A percentile compares a stretch with the other conserved stretches of the same genome.
These are phyloP conservation scores for Sugiyamaella xylanicola DNA, from an alignment of 1,139 yeast genomes.

Conservation along the genomic window DNA sequence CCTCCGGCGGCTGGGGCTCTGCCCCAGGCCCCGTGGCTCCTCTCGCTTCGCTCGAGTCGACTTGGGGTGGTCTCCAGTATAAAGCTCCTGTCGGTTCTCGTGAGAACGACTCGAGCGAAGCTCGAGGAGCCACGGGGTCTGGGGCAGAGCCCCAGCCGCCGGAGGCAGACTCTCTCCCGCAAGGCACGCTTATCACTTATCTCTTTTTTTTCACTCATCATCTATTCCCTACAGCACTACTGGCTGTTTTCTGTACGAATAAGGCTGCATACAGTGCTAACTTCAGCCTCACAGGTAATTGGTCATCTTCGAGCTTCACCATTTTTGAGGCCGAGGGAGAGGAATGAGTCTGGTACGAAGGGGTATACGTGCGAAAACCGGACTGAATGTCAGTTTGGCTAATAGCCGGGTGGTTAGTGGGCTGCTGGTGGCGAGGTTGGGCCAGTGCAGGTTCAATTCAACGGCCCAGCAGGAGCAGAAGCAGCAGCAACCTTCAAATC, in stretches of 20 bases:
- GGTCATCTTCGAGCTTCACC: not conserved
- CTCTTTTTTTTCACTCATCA: too few species aligned
- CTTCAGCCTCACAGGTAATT: too few species aligned
- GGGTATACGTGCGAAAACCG: not conserved
- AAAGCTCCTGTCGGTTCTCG: too few species aligned
- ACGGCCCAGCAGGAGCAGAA: not conserved
- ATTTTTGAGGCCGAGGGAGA: not conserved
- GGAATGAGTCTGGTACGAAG: not conserved
- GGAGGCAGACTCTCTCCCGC: not conserved
- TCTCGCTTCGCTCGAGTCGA: not conserved
- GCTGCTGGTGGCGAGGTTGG: not conserved
- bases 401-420: not conserved
- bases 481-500: constrained; percentile 43
- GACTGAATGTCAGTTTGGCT: not conserved
- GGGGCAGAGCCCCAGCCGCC: constrained; percentile 1
- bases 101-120: not conserved
- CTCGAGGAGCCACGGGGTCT: not conserved
- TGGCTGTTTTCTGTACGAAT: too few species aligned
- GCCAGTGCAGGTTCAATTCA: not conserved
- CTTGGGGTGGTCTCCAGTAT: too few species aligned
- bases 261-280: too few species aligned
- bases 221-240: too few species aligned
- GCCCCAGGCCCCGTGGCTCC: not conserved
- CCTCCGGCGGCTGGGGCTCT: constrained; percentile 1
- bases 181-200: not conserved